Evolutionary conservation across 495 filamentous ascomycete genomes (phyloP).

Genomic region (Aspergillus panamensis): DNA sequence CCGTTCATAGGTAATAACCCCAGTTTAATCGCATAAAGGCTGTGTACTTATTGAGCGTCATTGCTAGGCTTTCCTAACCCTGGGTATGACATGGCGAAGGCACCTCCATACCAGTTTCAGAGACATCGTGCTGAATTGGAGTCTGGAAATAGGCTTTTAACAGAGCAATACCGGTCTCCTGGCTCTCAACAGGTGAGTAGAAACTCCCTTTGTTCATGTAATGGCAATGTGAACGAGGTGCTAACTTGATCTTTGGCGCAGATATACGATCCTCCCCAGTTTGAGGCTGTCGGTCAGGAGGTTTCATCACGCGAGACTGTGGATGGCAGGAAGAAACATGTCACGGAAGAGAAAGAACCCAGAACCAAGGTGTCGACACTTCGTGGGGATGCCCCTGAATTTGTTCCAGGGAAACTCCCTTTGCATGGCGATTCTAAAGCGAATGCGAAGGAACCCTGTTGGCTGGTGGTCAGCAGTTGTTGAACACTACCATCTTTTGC

Average conservation of each 20-base stretch:
- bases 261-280: slow-evolving; percentile 9
- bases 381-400: slow-evolving; percentile 25
- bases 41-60: not conserved
- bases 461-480: slow-evolving; percentile 14
- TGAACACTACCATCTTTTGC: not conserved
- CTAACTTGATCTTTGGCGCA: not conserved
- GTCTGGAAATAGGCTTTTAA: slow-evolving; percentile 10
- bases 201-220: not conserved
- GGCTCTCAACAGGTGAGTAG: slow-evolving; percentile 19
- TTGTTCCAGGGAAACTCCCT: slow-evolving; percentile 17
- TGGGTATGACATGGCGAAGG: not conserved
- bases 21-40: not conserved
- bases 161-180: slow-evolving; percentile 20
- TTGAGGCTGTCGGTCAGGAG: not conserved
- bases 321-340: not conserved
- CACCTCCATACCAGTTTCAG: not conserved
- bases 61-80: not conserved
- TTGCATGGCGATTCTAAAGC: not conserved
- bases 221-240: not conserved
- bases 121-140: slow-evolving; percentile 1
- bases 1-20: not conserved
- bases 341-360: not conserved
- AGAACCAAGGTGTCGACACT: slow-evolving; percentile 3
- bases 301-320: not conserved
- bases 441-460: slow-evolving; percentile 6